Conservation (phyloP, 2,329 filamentous ascomycete genomes). For the Salinomyces thailandicus region DNA sequence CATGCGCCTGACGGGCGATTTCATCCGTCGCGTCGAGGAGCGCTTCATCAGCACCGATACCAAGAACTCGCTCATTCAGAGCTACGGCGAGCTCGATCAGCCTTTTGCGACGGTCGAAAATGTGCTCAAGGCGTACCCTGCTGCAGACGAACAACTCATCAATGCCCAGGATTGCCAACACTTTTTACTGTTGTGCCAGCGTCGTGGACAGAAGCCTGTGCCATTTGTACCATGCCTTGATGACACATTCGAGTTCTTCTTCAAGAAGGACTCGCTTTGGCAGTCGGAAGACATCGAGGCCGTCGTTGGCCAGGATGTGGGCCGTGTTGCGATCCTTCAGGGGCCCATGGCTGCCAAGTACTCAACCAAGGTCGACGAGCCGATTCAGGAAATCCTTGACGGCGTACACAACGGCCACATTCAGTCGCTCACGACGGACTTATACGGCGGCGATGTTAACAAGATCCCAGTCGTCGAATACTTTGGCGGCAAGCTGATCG, state of each 20-base stretch:
- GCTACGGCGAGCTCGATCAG: conserved; percentile 73
- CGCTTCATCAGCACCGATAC: conserved; percentile 69
- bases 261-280: conserved; percentile 99
- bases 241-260: conserved; percentile 97
- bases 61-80: conserved; percentile 76
- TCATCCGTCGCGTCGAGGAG: conserved; percentile 93
- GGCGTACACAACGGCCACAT: conserved; percentile 86
- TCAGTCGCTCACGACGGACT: conserved; percentile 61
- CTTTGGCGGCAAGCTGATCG: conserved; percentile 79
- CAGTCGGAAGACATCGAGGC: conserved; percentile 96
- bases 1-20: conserved; percentile 76
- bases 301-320: conserved; percentile 91
- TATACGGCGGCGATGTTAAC: conserved; percentile 63
- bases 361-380: conserved; percentile 82
- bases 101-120: conserved; percentile 69
- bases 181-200: conserved; percentile 85
- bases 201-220: conserved; percentile 87
- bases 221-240: conserved; percentile 94
- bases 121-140: conserved; percentile 73
- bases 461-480: conserved; percentile 83
- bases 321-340: conserved; percentile 89
- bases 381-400: conserved; percentile 88
- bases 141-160: conserved; percentile 82
- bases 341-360: conserved; percentile 88
- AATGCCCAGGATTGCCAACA: conserved; percentile 97